A percentile compares a stretch with the other conserved stretches of the same genome.
These are phyloP conservation scores for Populus tomentosa DNA, from an alignment of 441 rosid genomes.

Conservation along the genomic window DNA sequence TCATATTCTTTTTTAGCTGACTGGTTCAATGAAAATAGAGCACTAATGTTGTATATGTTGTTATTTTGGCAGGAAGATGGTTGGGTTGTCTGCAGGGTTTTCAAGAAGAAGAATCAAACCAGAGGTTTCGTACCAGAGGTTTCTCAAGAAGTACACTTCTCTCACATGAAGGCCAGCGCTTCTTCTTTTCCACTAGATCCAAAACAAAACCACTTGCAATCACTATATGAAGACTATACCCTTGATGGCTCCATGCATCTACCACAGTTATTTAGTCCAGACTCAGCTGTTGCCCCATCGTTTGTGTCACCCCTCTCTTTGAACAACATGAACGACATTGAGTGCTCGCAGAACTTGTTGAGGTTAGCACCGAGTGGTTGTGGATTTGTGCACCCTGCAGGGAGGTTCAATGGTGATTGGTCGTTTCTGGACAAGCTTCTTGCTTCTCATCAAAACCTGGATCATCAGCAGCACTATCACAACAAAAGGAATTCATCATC, in stretches of 20 bases:
- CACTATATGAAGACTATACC: conserved; percentile 18
- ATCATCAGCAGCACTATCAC: conserved; percentile 12
- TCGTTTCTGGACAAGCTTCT: conserved; percentile 68
- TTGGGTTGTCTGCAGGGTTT: conserved; percentile 41
- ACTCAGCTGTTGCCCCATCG: conserved; percentile 29
- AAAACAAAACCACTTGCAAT: conserved; percentile 29
- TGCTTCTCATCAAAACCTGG: conserved; percentile 35
- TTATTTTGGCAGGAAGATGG: conserved; percentile 57
- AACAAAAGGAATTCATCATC: conserved; percentile 17
- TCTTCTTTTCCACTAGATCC: conserved; percentile 24
- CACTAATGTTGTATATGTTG: background rate
- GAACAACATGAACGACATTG: conserved; percentile 28
- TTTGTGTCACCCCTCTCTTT: conserved; percentile 30
- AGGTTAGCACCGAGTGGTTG: conserved; percentile 34
- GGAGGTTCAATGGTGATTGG: conserved; percentile 49
- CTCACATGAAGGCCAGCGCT: conserved; percentile 17
- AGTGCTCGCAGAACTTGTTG: conserved; percentile 45
- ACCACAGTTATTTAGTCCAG: conserved; percentile 61
- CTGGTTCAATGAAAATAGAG: background rate
- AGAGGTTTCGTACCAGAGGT: conserved; percentile 44
- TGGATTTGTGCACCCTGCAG: conserved; percentile 22
- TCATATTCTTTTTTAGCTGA: background rate
- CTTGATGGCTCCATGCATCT: conserved; percentile 47
- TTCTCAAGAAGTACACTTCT: conserved; percentile 20
- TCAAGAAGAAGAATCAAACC: conserved; percentile 64